Percentiles rank a stretch among this genome's conserved stretches.
Conservation (phyloP, 2,329 filamentous ascomycete species). For the Aspergillus sp. region DNA sequence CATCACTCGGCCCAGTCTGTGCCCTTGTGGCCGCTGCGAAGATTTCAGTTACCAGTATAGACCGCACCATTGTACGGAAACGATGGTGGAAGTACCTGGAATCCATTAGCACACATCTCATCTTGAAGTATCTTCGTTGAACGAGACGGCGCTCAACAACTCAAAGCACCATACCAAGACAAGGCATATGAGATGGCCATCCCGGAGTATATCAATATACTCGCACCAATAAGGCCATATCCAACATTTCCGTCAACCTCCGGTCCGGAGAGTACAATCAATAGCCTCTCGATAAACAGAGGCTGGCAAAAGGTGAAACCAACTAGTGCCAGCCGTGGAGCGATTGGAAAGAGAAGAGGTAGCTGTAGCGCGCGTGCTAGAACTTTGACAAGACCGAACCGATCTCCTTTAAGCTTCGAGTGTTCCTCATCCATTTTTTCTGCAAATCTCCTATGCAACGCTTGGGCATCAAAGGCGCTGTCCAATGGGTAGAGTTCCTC, state of each 20-base stretch:
- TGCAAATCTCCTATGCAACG: slow-evolving; percentile 7
- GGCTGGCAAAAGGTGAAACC: slow-evolving; percentile 29
- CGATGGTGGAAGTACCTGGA: slow-evolving; percentile 12
- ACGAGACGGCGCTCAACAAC: no score
- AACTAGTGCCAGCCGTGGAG: slow-evolving; percentile 24
- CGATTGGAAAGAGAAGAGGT: slow-evolving; percentile 24
- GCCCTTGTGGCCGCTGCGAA: slow-evolving; percentile 6
- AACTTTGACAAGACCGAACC: slow-evolving; percentile 18
- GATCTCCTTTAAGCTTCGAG: slow-evolving; percentile 5
- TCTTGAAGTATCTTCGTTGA: no score
- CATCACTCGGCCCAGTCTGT: neutral
- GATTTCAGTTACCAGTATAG: slow-evolving; percentile 8
- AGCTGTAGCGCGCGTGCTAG: slow-evolving; percentile 24
- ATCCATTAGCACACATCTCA: slow-evolving; percentile 1
- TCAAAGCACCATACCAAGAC: neutral
- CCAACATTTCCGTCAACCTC: slow-evolving; percentile 18
- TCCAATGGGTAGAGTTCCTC: neutral
- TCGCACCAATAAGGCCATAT: slow-evolving; percentile 26
- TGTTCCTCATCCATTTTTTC: slow-evolving; percentile 10
- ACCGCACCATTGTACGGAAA: slow-evolving; percentile 5
- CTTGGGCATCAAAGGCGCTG: slow-evolving; percentile 5
- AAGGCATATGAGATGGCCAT: slow-evolving; percentile 17
- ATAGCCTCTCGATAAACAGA: slow-evolving; percentile 24
- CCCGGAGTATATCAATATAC: slow-evolving; percentile 16
- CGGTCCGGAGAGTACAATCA: slow-evolving; percentile 10